Conservation (phyloP, 768 basidiomycete genomes). For the Amyloporia xantha region DNA sequence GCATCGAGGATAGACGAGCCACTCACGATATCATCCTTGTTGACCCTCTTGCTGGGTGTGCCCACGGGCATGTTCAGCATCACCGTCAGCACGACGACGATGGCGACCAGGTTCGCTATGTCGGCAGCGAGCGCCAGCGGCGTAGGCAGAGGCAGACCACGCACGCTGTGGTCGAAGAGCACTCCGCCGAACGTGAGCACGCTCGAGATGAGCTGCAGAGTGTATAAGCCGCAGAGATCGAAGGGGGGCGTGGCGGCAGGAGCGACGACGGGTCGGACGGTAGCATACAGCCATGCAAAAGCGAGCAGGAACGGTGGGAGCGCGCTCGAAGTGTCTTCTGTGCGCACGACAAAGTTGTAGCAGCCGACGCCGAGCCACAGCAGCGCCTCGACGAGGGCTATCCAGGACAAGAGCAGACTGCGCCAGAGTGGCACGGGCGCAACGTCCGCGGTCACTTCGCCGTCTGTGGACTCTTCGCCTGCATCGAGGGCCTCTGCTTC, state of each 20-base stretch:
- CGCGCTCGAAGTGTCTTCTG: constrained; percentile 26
- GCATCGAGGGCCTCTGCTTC: constrained; percentile 24
- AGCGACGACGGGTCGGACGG: constrained; percentile 44
- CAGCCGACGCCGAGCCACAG: constrained; percentile 56
- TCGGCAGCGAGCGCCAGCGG: constrained; percentile 19
- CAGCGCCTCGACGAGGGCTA: constrained; percentile 52
- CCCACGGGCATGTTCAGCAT: constrained; percentile 60
- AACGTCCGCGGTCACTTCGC: constrained; percentile 2
- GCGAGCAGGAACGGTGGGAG: constrained; percentile 42
- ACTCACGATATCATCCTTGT: constrained; percentile 58
- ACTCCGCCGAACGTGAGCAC: constrained; percentile 46
- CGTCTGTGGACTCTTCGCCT: background rate
- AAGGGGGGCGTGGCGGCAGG: constrained; percentile 53
- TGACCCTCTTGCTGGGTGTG: constrained; percentile 48
- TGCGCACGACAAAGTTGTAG: constrained; percentile 38
- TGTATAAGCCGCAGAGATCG: constrained; percentile 57
- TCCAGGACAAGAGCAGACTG: constrained; percentile 45
- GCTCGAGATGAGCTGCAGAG: constrained; percentile 38
- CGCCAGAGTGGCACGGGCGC: constrained; percentile 47
- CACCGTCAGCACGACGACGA: constrained; percentile 37
- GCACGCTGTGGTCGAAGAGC: constrained; percentile 43
- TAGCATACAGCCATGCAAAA: constrained; percentile 60
- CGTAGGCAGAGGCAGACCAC: constrained; percentile 37
- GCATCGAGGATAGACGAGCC: background rate
- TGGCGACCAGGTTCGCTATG: constrained; percentile 37